A percentile compares a stretch with the other conserved stretches of the same genome.
Evolutionary conservation across 2,329 filamentous ascomycete species (phyloP).

Genomic region (Aureobasidium subglaciale): DNA sequence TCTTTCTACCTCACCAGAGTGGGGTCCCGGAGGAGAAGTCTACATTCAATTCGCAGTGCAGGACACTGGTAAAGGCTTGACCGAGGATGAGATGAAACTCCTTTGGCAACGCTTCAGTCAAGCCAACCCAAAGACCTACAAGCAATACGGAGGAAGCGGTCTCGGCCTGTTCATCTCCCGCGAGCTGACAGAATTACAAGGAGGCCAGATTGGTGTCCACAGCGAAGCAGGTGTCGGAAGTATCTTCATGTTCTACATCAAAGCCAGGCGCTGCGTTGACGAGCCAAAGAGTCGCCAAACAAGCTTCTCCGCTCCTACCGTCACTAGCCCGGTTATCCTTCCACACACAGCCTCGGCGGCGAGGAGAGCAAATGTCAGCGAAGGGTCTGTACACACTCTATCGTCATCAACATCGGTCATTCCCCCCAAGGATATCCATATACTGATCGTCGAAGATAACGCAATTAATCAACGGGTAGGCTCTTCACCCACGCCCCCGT

Average conservation of each 20-base stretch:
- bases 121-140: conserved; percentile 58
- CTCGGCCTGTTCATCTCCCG: conserved; percentile 62
- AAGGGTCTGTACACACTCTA: not conserved
- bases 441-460: conserved; percentile 27
- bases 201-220: conserved; percentile 58
- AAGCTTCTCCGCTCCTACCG: conserved; percentile 4
- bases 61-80: conserved; percentile 32
- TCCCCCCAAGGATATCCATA: conserved; percentile 2
- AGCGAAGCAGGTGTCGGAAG: conserved; percentile 53
- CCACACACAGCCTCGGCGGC: not conserved
- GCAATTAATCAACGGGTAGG: conserved; percentile 22
- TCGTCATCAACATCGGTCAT: not conserved
- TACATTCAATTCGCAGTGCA: conserved; percentile 31
- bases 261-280: conserved; percentile 41
- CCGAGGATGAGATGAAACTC: conserved; percentile 29
- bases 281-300: conserved; percentile 1
- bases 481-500: not conserved
- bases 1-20: conserved; percentile 24
- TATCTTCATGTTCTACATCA: conserved; percentile 60
- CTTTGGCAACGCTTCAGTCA: conserved; percentile 64
- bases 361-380: conserved; percentile 1
- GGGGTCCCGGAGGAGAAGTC: conserved; percentile 31
- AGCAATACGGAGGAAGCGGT: conserved; percentile 61
- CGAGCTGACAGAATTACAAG: conserved; percentile 59
- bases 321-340: not conserved